phyloP scores from a whole-genome alignment of 1,139 yeast species.

The Saccharomyces pastorianus region DNA sequence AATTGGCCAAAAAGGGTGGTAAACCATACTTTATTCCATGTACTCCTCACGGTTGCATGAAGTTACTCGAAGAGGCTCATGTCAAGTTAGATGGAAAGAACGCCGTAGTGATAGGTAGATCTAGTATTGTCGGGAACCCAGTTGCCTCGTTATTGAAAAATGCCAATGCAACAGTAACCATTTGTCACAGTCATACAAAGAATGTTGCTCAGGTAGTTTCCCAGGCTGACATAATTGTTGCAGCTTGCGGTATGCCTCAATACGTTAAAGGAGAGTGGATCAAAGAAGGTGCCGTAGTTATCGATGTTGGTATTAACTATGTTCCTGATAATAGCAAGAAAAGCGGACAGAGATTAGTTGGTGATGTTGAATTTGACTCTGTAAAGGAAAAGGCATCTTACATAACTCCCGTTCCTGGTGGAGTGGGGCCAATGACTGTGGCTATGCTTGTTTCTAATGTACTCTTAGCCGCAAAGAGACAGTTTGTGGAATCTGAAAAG shows the following conservation, averaged over 20 bases:
- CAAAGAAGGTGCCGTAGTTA: conserved; percentile 58
- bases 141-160: conserved; percentile 64
- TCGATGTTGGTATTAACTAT: conserved; percentile 77
- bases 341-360: conserved; percentile 61
- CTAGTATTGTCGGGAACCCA: conserved; percentile 79
- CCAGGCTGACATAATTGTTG: conserved; percentile 63
- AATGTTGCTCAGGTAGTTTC: conserved; percentile 44
- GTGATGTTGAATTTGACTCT: conserved; percentile 63
- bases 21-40: conserved; percentile 64
- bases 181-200: conserved; percentile 54
- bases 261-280: conserved; percentile 67
- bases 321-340: conserved; percentile 55
- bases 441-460: conserved; percentile 73
- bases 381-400: conserved; percentile 51
- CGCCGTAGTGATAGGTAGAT: conserved; percentile 74
- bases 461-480: conserved; percentile 53
- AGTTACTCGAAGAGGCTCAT: conserved; percentile 56
- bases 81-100: conserved; percentile 53
- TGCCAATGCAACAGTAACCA: conserved; percentile 69
- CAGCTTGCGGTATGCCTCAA: conserved; percentile 69
- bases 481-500: conserved; percentile 36
- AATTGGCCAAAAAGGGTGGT: conserved; percentile 67
- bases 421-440: conserved; percentile 87
- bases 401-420: conserved; percentile 81
- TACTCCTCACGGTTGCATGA: conserved; percentile 72